Percentiles rank a stretch among this genome's conserved stretches.
phyloP scores from a whole-genome alignment of 805 yeast genomes.

The Ogataea henricii region DNA sequence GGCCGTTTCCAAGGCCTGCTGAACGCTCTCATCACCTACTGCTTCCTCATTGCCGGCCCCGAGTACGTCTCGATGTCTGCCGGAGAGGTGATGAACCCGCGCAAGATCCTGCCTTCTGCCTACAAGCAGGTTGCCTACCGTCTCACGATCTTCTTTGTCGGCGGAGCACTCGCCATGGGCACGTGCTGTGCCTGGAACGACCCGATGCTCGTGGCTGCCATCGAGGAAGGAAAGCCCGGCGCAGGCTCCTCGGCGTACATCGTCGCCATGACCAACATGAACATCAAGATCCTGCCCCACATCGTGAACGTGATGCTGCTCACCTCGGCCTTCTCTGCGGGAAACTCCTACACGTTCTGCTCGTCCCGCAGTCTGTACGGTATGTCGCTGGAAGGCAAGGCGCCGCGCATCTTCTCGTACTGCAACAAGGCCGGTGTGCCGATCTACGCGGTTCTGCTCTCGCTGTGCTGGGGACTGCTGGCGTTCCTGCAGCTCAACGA shows the following conservation, averaged over 20 bases:
- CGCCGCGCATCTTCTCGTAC: conserved; percentile 45
- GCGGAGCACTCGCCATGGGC: conserved; percentile 50
- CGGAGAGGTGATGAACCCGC: conserved; percentile 49
- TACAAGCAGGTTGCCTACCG: conserved; percentile 48
- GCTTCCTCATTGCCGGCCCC: conserved; percentile 50
- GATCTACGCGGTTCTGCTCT: conserved; percentile 44
- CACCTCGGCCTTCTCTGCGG: conserved; percentile 50
- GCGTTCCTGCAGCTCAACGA: conserved; percentile 54
- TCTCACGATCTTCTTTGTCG: conserved; percentile 46
- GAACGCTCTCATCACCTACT: conserved; percentile 43
- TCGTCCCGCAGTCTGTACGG: conserved; percentile 51
- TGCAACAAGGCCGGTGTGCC: conserved; percentile 51
- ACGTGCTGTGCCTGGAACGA: conserved; percentile 47
- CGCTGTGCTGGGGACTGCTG: conserved; percentile 45
- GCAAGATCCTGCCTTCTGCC: conserved; percentile 49
- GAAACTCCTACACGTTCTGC: conserved; percentile 49
- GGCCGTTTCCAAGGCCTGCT: conserved; percentile 51
- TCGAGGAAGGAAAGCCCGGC: conserved; percentile 40
- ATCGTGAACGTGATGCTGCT: conserved; percentile 46
- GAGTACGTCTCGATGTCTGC: conserved; percentile 51
- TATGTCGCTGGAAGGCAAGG: conserved; percentile 47
- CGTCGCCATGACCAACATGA: conserved; percentile 48
- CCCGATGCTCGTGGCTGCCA: conserved; percentile 36
- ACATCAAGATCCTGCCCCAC: conserved; percentile 45
- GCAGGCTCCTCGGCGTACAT: conserved; percentile 52